phyloP scores from a whole-genome alignment of 1,139 yeast genomes.

The Sugiyamaella neomexicana region DNA sequence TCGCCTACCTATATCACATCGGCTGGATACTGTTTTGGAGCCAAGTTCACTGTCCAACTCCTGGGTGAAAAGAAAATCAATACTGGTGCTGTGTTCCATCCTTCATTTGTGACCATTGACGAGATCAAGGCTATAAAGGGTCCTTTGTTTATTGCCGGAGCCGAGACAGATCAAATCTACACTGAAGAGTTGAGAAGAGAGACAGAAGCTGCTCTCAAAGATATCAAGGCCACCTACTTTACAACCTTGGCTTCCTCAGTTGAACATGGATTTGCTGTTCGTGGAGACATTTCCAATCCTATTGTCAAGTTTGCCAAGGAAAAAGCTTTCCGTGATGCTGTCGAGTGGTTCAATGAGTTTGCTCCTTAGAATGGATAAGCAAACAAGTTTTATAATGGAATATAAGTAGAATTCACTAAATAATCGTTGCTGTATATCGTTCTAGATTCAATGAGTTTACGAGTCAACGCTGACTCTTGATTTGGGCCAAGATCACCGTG shows the following conservation, averaged over 20 bases:
- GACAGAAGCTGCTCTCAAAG: conserved; percentile 58
- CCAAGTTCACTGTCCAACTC: conserved; percentile 60
- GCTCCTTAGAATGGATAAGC: conserved; percentile 17
- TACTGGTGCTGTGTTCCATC: conserved; percentile 80
- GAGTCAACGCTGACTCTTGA: too few relatives aligned
- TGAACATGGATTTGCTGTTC: conserved; percentile 72
- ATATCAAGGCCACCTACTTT: conserved; percentile 54
- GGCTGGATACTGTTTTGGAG: conserved; percentile 86
- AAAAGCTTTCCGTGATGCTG: conserved; percentile 62
- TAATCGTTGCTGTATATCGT: too few relatives aligned
- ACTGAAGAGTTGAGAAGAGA: conserved; percentile 59
- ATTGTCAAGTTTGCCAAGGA: conserved; percentile 65
- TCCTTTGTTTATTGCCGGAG: conserved; percentile 70
- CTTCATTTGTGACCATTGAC: conserved; percentile 64
- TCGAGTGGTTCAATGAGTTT: conserved; percentile 48
- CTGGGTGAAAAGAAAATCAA: conserved; percentile 48
- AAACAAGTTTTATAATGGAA: background rate
- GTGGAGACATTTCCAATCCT: conserved; percentile 68
- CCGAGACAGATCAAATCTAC: conserved; percentile 66
- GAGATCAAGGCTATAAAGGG: conserved; percentile 59
- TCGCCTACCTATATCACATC: conserved; percentile 56
- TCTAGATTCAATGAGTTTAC: too few relatives aligned
- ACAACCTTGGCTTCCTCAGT: conserved; percentile 62
- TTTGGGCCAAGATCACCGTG: background rate
- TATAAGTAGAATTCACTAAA: too few relatives aligned